Percentiles rank a stretch among this genome's conserved stretches.
phyloP scores from a whole-genome alignment of 2,329 filamentous ascomycete species.

The Rasamsonia emersonii region DNA sequence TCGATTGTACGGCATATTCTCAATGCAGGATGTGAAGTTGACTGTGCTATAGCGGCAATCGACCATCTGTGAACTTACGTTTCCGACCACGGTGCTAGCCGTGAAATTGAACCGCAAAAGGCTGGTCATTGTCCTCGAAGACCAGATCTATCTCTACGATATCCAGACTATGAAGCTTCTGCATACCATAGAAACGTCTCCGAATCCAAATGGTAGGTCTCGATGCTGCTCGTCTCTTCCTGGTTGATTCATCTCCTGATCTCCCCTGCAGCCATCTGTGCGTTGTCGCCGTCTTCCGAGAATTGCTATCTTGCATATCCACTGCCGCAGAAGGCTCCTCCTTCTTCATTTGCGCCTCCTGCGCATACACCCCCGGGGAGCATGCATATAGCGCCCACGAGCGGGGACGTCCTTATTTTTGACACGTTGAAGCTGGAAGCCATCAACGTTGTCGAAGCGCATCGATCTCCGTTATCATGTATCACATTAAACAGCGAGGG shows the following conservation, averaged over 20 bases:
- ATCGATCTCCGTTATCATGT: slow-evolving; percentile 81
- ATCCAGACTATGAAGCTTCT: slow-evolving; percentile 97
- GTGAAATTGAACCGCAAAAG: slow-evolving; percentile 92
- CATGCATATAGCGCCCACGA: slow-evolving; percentile 67
- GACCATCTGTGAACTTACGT: slow-evolving; percentile 96
- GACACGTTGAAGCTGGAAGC: slow-evolving; percentile 84
- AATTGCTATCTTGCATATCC: slow-evolving; percentile 95
- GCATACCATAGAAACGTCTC: slow-evolving; percentile 85
- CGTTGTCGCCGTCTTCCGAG: slow-evolving; percentile 86
- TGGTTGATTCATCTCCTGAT: slow-evolving; percentile 9
- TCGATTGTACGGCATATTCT: background rate
- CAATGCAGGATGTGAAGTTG: slow-evolving; percentile 7
- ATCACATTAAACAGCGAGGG: slow-evolving; percentile 90
- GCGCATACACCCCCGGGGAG: slow-evolving; percentile 72
- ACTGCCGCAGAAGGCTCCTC: slow-evolving; percentile 57
- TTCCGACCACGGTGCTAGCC: slow-evolving; percentile 90
- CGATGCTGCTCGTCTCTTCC: background rate
- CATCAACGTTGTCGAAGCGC: slow-evolving; percentile 90
- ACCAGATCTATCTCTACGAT: slow-evolving; percentile 96
- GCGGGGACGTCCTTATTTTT: slow-evolving; percentile 86
- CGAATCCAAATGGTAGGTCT: slow-evolving; percentile 65
- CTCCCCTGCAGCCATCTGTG: slow-evolving; percentile 61
- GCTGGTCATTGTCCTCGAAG: slow-evolving; percentile 85
- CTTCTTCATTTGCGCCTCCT: slow-evolving; percentile 50
- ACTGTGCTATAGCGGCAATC: slow-evolving; percentile 50